Base-by-base conservation (phyloP, 129 eudicot species). In the Centaurea solstitialis region DNA sequence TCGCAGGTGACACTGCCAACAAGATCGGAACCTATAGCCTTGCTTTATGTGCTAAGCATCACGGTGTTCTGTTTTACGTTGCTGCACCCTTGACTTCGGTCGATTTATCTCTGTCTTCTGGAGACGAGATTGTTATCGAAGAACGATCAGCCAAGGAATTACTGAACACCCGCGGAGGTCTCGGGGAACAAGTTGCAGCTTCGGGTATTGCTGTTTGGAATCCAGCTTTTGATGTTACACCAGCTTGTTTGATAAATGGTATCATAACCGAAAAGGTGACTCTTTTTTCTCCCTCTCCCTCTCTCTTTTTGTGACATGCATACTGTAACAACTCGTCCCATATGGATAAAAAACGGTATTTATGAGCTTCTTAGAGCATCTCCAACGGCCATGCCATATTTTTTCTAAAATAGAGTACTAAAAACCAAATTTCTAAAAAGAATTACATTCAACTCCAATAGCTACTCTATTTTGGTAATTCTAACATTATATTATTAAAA, bases 191-290 rank as follows among this genome's bases (percentile, higher is more conserved):
- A 87, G 90, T 95, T 76, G 99, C 98, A 59, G 99, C 99, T 38
- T 88, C 98, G 0, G 99, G 99, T 28, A 93, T 93, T 35, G 88
- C 90, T 62, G 98, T 95, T 70, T 95, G 99, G 99, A 95, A 95
- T 84, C 99, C 99, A 13, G 98, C 99, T 79, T 95, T 95, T 85
- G 99, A 95, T 76, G 95, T 93, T 17, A 95, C 99, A 57, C 99
- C 99, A 10, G 98, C 99, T 75, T 65, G 33, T 59, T 50, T 95
- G 7, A 93, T 95, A 13, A 72, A 81, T 62, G 98, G 98, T 20
- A 87, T 95, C 74, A 87, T 95, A 74, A 95, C 99, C 1, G 99
- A 95, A 79, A 95, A 89, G 99, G 99, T 95, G 28, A 38, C 77
- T 53, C 21, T 3, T 30, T 30, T 30, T 5, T 33, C 37, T 3